Percentiles rank a stretch among this genome's conserved stretches.
Conservation (phyloP, 1,284 basidiomycete species). For the Volvariella surrecta region DNA sequence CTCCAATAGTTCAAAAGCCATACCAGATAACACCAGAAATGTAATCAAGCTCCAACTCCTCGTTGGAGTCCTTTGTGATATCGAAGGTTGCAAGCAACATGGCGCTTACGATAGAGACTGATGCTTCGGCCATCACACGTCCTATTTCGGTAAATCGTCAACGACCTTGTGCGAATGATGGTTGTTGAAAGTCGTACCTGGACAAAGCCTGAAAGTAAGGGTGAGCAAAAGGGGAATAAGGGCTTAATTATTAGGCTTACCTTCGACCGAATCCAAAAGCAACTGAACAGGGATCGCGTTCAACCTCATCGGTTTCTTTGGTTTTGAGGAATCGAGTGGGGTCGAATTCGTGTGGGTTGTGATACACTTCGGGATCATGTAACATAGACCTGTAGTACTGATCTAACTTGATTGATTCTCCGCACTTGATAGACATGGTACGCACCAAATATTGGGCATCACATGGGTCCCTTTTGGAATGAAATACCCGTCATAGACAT, state of each 20-base stretch:
- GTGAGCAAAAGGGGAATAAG: not conserved
- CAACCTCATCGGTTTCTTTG: slow-evolving; percentile 5
- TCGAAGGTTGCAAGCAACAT: slow-evolving; percentile 7
- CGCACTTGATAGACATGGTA: not conserved
- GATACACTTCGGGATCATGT: slow-evolving; percentile 7
- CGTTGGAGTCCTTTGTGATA: slow-evolving; percentile 4
- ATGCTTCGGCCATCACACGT: slow-evolving; percentile 2
- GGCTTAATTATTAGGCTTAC: not conserved
- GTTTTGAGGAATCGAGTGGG: slow-evolving; percentile 10
- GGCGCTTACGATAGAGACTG: slow-evolving; percentile 4
- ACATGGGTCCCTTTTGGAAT: not conserved
- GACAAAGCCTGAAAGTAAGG: slow-evolving; percentile 16
- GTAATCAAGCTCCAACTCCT: not conserved
- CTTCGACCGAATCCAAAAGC: slow-evolving; percentile 10
- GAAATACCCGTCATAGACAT: slow-evolving; percentile 1
- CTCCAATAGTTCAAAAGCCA: too few species aligned
- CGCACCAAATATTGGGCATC: slow-evolving; percentile 17
- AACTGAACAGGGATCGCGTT: slow-evolving; percentile 3
- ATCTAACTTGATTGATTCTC: not conserved
- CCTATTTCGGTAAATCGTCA: not conserved
- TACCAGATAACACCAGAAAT: too few species aligned
- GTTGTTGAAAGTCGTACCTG: slow-evolving; percentile 16
- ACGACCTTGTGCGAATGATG: too few species aligned
- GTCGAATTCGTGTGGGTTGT: slow-evolving; percentile 4
- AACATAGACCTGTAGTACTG: slow-evolving; percentile 2